Evolutionary conservation across 306 rosid genomes (phyloP).

Genomic region (Ormosia emarginata): DNA sequence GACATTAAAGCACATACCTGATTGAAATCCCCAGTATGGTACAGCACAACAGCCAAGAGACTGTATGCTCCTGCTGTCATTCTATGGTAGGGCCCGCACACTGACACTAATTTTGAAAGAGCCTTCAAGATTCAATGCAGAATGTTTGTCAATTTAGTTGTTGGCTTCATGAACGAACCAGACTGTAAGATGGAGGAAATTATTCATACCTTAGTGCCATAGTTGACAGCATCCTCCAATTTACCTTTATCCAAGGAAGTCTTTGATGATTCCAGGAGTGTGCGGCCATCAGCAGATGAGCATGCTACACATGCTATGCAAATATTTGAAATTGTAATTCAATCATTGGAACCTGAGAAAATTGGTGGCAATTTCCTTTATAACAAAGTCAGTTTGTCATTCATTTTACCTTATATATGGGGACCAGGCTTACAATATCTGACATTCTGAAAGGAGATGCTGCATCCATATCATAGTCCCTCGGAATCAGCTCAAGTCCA

Average conservation of each 20-base stretch:
- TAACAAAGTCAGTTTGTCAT: neutral
- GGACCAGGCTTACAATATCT: conserved; percentile 88
- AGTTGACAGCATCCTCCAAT: conserved; percentile 97
- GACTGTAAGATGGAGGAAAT: neutral
- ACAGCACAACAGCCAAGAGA: conserved; percentile 92
- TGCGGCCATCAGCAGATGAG: conserved; percentile 97
- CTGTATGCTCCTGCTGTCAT: conserved; percentile 99
- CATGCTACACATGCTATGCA: conserved; percentile 92
- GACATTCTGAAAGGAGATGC: conserved; percentile 68
- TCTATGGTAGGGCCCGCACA: conserved; percentile 94
- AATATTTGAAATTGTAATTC: conserved; percentile 20
- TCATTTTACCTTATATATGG: conserved; percentile 75
- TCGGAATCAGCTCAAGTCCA: conserved; percentile 94
- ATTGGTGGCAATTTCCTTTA: neutral
- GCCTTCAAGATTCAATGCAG: conserved; percentile 60
- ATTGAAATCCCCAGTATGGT: conserved; percentile 97
- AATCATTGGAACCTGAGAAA: conserved; percentile 1
- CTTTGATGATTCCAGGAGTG: conserved; percentile 90
- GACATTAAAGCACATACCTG: conserved; percentile 48
- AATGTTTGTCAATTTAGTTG: conserved; percentile 23
- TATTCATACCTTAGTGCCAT: conserved; percentile 79
- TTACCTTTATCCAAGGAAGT: conserved; percentile 96
- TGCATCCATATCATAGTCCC: conserved; percentile 81
- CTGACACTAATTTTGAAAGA: conserved; percentile 78
- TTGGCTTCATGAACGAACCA: neutral